Conservation (phyloP, 768 basidiomycete genomes). For the Lactarius hengduanensis region DNA sequence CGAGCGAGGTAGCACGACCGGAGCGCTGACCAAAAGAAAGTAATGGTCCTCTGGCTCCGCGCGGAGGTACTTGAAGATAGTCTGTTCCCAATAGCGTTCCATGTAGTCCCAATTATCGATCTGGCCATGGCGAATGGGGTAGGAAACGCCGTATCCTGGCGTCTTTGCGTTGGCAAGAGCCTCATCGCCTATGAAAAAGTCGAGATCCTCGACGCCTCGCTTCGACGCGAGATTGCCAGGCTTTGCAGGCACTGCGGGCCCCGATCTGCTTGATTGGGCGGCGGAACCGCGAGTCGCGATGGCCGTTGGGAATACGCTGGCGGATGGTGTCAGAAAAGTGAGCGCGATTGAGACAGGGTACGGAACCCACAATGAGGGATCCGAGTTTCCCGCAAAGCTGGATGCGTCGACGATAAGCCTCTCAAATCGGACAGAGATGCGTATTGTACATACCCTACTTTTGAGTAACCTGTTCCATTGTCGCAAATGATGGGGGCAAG, state of each 20-base stretch:
- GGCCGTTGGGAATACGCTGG: conserved; percentile 94
- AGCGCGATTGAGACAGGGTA: conserved; percentile 12
- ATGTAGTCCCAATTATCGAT: conserved; percentile 99
- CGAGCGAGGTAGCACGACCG: background rate
- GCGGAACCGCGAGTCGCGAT: conserved; percentile 86
- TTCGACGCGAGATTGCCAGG: conserved; percentile 93
- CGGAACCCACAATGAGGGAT: conserved; percentile 87
- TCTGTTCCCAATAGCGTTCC: conserved; percentile 99
- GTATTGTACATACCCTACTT: conserved; percentile 77
- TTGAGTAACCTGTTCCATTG: conserved; percentile 96
- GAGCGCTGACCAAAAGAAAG: conserved; percentile 80
- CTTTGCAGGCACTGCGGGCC: conserved; percentile 77
- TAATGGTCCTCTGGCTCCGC: conserved; percentile 99
- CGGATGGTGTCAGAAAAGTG: conserved; percentile 6
- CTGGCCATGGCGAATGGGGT: conserved; percentile 96
- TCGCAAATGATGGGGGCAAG: conserved; percentile 96
- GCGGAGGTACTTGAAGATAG: conserved; percentile 98
- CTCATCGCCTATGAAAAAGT: conserved; percentile 99
- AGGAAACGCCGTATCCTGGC: conserved; percentile 88
- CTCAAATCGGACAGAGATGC: background rate
- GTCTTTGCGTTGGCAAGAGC: conserved; percentile 95
- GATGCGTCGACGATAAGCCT: background rate
- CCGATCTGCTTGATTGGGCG: conserved; percentile 55
- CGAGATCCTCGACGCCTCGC: conserved; percentile 96
- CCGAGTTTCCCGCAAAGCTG: conserved; percentile 97